These are phyloP conservation scores for Aspergillus puulaauensis DNA, from an alignment of 2,329 filamentous ascomycete species.

Conservation along the genomic window DNA sequence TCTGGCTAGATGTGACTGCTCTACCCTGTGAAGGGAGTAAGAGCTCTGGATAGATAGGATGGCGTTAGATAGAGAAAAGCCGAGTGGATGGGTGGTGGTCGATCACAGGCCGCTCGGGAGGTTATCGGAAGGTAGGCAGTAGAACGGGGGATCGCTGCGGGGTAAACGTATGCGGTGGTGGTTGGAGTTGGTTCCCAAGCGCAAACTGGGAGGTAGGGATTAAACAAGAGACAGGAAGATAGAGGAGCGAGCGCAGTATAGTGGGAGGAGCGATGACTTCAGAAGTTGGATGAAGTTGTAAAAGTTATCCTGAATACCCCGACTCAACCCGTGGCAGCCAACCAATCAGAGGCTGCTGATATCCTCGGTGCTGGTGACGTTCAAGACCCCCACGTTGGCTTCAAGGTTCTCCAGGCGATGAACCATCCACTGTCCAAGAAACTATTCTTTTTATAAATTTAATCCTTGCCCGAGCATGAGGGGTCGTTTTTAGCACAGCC, in stretches of 20 bases:
- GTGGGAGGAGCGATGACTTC: background rate
- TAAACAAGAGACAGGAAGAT: background rate
- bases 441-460: background rate
- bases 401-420: background rate
- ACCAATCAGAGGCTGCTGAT: slow-evolving; percentile 19
- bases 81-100: background rate
- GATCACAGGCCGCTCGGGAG: background rate
- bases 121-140: background rate
- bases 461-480: background rate
- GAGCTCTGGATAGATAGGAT: background rate
- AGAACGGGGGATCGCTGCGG: background rate
- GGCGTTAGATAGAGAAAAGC: background rate
- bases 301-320: slow-evolving; percentile 13
- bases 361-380: slow-evolving; percentile 18
- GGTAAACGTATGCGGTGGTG: background rate
- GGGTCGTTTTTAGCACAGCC: background rate
- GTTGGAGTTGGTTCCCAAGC: background rate
- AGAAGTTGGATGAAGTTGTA: slow-evolving; percentile 9
- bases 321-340: slow-evolving; percentile 16
- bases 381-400: slow-evolving; percentile 3
- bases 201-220: background rate
- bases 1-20: slow-evolving; percentile 15
- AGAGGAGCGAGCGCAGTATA: background rate
- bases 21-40: background rate
- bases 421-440: background rate